Conservation (phyloP, 495 filamentous ascomycete genomes). For the Hyaloscypha bicolor region DNA sequence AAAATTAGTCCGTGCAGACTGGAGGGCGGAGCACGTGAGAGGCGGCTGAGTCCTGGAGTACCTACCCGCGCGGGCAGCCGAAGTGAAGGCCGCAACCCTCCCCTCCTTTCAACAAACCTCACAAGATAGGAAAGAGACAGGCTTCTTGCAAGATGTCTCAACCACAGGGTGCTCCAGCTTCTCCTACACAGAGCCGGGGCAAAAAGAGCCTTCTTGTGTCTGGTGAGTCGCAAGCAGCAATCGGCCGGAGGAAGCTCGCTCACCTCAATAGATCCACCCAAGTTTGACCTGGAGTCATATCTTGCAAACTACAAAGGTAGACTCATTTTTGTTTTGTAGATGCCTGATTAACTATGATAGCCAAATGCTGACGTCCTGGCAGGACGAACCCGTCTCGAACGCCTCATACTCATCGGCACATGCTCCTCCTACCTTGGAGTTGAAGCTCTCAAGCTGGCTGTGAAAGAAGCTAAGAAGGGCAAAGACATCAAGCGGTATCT, state of each 20-base stretch:
- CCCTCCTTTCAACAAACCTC: slow-evolving; percentile 1
- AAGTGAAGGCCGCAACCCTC: neutral
- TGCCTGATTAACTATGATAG: neutral
- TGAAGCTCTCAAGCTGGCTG: slow-evolving; percentile 79
- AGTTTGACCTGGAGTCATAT: slow-evolving; percentile 91
- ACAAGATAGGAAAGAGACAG: neutral
- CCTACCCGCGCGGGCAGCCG: too few relatives aligned
- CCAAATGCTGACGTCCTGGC: neutral
- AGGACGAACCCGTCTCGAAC: slow-evolving; percentile 64
- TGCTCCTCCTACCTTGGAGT: slow-evolving; percentile 73
- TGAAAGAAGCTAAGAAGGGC: slow-evolving; percentile 75
- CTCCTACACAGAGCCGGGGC: slow-evolving; percentile 24
- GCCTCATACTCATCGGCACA: slow-evolving; percentile 78
- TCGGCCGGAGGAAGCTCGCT: slow-evolving; percentile 7
- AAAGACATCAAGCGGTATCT: slow-evolving; percentile 74
- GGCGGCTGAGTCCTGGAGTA: too few relatives aligned
- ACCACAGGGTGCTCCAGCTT: slow-evolving; percentile 15
- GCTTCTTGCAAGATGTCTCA: slow-evolving; percentile 23
- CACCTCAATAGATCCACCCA: slow-evolving; percentile 66
- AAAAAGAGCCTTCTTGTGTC: slow-evolving; percentile 43
- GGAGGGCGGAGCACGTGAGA: too few relatives aligned
- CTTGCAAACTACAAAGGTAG: slow-evolving; percentile 87
- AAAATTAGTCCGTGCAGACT: too few relatives aligned
- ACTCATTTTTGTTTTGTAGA: slow-evolving; percentile 16
- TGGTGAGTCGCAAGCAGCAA: slow-evolving; percentile 36